phyloP scores from a whole-genome alignment of 129 eudicot species.

The Arctium minus region DNA sequence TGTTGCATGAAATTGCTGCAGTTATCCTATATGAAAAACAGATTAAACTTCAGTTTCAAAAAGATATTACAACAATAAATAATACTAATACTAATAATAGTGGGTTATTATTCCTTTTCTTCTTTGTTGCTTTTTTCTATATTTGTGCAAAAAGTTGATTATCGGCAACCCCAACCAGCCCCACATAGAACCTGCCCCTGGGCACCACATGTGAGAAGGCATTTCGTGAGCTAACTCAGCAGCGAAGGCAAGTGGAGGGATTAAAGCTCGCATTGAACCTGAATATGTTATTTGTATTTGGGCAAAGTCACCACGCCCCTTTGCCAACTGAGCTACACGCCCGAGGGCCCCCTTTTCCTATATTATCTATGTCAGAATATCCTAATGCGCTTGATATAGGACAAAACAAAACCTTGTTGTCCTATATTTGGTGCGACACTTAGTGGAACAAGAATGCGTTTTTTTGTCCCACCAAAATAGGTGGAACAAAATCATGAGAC shows the following conservation, averaged over 20 bases:
- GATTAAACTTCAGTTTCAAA: slow-evolving; percentile 9
- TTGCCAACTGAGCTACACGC: too few relatives aligned
- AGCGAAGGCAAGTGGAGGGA: too few relatives aligned
- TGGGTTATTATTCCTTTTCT: not conserved
- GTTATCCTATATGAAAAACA: slow-evolving; percentile 22
- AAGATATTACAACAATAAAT: slow-evolving; percentile 8
- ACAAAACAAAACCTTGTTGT: not conserved
- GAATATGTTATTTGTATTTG: too few relatives aligned
- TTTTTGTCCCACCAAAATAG: not conserved
- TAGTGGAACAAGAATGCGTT: not conserved
- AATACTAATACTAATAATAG: not conserved
- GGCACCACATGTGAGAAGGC: too few relatives aligned
- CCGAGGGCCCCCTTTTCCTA: not conserved
- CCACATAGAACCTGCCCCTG: too few relatives aligned
- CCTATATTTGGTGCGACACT: not conserved
- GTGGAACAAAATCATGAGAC: not conserved
- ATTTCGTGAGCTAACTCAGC: too few relatives aligned
- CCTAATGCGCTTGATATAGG: not conserved
- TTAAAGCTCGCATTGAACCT: too few relatives aligned
- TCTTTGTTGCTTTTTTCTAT: not conserved
- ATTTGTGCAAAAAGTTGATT: too few relatives aligned
- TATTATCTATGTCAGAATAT: not conserved
- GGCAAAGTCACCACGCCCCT: too few relatives aligned
- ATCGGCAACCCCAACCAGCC: too few relatives aligned
- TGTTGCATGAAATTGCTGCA: slow-evolving; percentile 25